Base-by-base conservation (phyloP, 352 stramenopile genomes). In the Thraustotheca clavata region DNA sequence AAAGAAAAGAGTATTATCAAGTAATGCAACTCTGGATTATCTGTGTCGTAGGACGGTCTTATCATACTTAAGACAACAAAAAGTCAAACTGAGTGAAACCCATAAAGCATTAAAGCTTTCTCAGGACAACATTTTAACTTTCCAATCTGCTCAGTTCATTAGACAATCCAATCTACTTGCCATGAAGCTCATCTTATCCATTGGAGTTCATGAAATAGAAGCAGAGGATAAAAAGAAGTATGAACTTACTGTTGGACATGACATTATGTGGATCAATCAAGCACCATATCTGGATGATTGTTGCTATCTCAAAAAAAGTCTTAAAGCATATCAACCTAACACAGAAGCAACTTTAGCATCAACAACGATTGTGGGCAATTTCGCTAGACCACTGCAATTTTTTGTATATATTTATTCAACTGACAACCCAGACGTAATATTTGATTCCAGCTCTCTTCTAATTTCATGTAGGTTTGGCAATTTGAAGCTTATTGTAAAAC, bases 401-500 rank as follows among this genome's bases (percentile, higher is more conserved):
- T 46, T 49, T 16, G 18, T 62, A 7, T 52, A 32, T 41, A 33
- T 62, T n/a, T 32, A 47, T 16, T 9, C 7, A 35, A 62, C 55
- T 0, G 55, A 62, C 20, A 31, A 59, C 20, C 16, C n/a, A 20
- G 38, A 62, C 16, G 55, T 62, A 50, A 16, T 20, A 27, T 24
- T 11, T 14, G 31, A 9, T 14, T 3, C 9, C 43, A 24, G 7
- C 43, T 24, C 6, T 49, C 6, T 9, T 38, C 9, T 16, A 18
- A 11, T 14, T 9, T 4, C n/a, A n/a, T 4, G n/a, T 62, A 62
- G 55, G 39, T 62, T 11, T 62, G 55, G 55, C 16, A 16, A 3
- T 20, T 62, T 35, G 55, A 50, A 34, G 55, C 38, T 14, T 62
- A 62, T 27, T 46, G 55, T 27, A 49, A 50, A n/a, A 39, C 35